Base-by-base conservation (phyloP, 371 early-diverging fungal species). In the Mortierella sp. region DNA sequence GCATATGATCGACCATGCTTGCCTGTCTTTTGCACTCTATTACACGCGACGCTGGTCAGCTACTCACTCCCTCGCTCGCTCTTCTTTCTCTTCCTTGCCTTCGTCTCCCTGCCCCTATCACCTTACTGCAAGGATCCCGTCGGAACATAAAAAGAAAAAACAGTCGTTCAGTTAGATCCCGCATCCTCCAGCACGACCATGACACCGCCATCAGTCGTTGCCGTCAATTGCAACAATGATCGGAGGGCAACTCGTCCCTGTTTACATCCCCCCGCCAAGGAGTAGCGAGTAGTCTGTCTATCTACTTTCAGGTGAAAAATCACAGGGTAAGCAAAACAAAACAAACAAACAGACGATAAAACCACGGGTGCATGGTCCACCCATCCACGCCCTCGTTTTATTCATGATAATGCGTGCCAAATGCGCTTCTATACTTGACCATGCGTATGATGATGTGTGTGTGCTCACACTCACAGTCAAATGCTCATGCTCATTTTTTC, bases 281-380 rank as follows among this genome's bases (percentile, higher is more conserved):
- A 31, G 54, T 46, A 78, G 5, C 34, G 14, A 64, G 31, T 46
- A 48, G 61, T 40, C 28, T 37, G 40, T 64, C 31, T 46, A 37
- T 37, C 69, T 69, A 73, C 71, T 81, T 73, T 76, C 76, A 81
- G 81, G 77, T 81, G 81, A 61, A 72, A 76, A 77, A 77, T 73
- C 81, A 81, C 81, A 81, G 69, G 77, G 54, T 71, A 59, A 46
- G 40, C 54, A 11, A 53, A 67, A 50, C 61, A 21, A 21, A 72
- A 72, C 61, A 28, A 40, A 76, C 34, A 67, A 69, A 70, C 69
- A 57, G 48, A 26, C 71, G 37, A 48, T n/a, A 54, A 44, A 46
- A 72, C 51, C 51, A 72, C 51, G 72, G 51, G 51, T 72, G 51
- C 67, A 72, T 50, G 53, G 44, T 26, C 46, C 50, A 75, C 43